Percentiles rank a stretch among this genome's conserved stretches.
phyloP scores from a whole-genome alignment of 2,329 filamentous ascomycete species.

The Niveomyces coronatus region DNA sequence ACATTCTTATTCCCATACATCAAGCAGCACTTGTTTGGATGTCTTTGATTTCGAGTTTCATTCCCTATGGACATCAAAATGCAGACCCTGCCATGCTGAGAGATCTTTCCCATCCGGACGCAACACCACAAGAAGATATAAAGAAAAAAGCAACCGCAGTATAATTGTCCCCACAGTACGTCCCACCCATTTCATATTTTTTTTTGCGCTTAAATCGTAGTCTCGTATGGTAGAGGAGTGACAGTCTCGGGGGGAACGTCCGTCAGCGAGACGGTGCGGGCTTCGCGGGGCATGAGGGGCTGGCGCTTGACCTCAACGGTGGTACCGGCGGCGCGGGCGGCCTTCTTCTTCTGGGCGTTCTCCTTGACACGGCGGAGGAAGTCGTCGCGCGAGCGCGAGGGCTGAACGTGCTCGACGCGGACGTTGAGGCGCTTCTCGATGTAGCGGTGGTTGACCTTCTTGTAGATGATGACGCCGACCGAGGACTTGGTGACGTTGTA shows the following conservation, averaged over 20 bases:
- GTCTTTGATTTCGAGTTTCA: slow-evolving; percentile 10
- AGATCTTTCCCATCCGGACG: slow-evolving; percentile 33
- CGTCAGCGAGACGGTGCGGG: slow-evolving; percentile 67
- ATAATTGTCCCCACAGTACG: no score
- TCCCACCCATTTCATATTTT: slow-evolving; percentile 23
- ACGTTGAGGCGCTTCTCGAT: slow-evolving; percentile 99
- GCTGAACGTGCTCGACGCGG: slow-evolving; percentile 92
- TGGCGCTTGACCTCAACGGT: slow-evolving; percentile 90
- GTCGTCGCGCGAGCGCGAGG: slow-evolving; percentile 91
- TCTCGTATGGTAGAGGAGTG: slow-evolving; percentile 90
- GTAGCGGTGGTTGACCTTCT: slow-evolving; percentile 99
- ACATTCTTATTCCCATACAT: no score
- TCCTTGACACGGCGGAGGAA: slow-evolving; percentile 95
- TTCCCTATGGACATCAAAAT: slow-evolving; percentile 13
- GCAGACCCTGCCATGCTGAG: slow-evolving; percentile 28
- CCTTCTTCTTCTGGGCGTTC: slow-evolving; percentile 84
- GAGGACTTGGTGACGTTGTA: slow-evolving; percentile 99
- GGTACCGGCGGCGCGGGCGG: slow-evolving; percentile 84
- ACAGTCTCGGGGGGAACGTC: slow-evolving; percentile 87
- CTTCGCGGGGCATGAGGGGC: slow-evolving; percentile 68
- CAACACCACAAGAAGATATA: slow-evolving; percentile 33
- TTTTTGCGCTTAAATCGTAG: slow-evolving; percentile 98
- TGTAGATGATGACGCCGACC: slow-evolving; percentile 98
- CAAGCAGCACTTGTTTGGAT: slow-evolving; percentile 9
- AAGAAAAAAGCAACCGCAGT: slow-evolving; percentile 26